Evolutionary conservation across 768 basidiomycete genomes (phyloP).

Genomic region (Lactifluus volemus): DNA sequence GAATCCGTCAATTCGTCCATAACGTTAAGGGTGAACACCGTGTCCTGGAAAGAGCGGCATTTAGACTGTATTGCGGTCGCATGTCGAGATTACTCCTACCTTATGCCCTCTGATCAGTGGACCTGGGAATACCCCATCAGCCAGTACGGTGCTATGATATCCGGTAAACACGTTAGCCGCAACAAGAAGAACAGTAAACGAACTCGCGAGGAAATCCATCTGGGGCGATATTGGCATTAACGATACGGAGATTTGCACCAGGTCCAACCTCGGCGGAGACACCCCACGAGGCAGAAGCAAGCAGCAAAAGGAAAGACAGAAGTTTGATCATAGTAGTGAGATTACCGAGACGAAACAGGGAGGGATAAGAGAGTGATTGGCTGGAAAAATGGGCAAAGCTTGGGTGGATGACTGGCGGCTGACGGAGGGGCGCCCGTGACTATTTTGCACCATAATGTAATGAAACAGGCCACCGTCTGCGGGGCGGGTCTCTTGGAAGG

Average conservation of each 20-base stretch:
- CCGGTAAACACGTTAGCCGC: not conserved
- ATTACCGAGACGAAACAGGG: not conserved
- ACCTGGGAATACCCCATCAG: slow-evolving; percentile 40
- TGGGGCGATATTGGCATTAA: slow-evolving; percentile 20
- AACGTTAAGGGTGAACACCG: slow-evolving; percentile 36
- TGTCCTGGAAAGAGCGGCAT: slow-evolving; percentile 22
- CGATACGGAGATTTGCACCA: slow-evolving; percentile 21
- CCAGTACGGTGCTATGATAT: slow-evolving; percentile 32
- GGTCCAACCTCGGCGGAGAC: slow-evolving; percentile 23
- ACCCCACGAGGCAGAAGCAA: slow-evolving; percentile 3
- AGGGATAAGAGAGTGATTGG: not conserved
- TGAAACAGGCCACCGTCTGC: not conserved
- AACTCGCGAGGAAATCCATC: slow-evolving; percentile 23
- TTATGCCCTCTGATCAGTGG: slow-evolving; percentile 37
- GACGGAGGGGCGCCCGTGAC: not conserved
- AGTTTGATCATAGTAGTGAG: slow-evolving; percentile 10
- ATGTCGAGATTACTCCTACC: not conserved
- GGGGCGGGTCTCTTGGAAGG: not conserved
- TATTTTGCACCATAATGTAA: not conserved
- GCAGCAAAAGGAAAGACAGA: slow-evolving; percentile 12
- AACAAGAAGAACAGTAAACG: not conserved
- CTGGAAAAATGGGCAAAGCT: not conserved
- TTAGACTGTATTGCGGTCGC: slow-evolving; percentile 21
- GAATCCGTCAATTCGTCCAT: slow-evolving; percentile 36
- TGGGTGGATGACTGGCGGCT: slow-evolving; percentile 12